A percentile compares a stretch with the other conserved stretches of the same genome.
Conservation (phyloP, 192 early-diverging fungal species). For the Rhizoclosmatium sp. region DNA sequence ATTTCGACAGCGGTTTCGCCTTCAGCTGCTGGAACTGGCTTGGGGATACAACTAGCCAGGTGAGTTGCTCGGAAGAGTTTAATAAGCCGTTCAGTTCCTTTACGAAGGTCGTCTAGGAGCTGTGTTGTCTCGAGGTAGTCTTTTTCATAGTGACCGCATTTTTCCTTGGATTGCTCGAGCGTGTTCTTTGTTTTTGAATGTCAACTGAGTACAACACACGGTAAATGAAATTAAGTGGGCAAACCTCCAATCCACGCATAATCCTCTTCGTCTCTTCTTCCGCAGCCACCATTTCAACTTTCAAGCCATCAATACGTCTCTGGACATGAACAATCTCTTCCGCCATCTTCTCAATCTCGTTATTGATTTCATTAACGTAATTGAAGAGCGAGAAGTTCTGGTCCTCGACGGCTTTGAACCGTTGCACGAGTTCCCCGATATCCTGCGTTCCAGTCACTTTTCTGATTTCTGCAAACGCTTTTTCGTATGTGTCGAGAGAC, state of each 20-base stretch:
- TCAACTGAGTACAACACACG: not conserved
- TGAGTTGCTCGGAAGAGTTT: constrained; percentile 40
- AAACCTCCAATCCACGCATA: constrained; percentile 54
- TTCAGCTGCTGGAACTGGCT: constrained; percentile 12
- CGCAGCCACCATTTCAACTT: constrained; percentile 48
- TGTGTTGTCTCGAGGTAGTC: constrained; percentile 50
- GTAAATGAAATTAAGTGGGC: not conserved
- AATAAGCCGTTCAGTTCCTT: constrained; percentile 50
- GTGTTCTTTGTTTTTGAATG: constrained; percentile 34
- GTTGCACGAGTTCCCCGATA: constrained; percentile 61
- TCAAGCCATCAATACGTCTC: constrained; percentile 52
- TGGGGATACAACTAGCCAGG: constrained; percentile 14
- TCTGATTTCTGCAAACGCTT: constrained; percentile 58
- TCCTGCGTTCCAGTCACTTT: constrained; percentile 62
- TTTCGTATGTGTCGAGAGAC: constrained; percentile 60
- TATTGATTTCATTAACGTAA: constrained; percentile 72
- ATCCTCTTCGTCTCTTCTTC: constrained; percentile 54
- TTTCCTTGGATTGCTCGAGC: constrained; percentile 45
- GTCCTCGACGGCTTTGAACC: constrained; percentile 68
- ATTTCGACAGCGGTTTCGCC: not conserved
- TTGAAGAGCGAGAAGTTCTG: constrained; percentile 73
- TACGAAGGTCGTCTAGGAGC: constrained; percentile 47
- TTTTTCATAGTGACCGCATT: constrained; percentile 44
- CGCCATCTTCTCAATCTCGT: constrained; percentile 64
- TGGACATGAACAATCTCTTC: constrained; percentile 68